phyloP scores from a whole-genome alignment of 2,329 filamentous ascomycete genomes.

The Trichoderma aggressivum region DNA sequence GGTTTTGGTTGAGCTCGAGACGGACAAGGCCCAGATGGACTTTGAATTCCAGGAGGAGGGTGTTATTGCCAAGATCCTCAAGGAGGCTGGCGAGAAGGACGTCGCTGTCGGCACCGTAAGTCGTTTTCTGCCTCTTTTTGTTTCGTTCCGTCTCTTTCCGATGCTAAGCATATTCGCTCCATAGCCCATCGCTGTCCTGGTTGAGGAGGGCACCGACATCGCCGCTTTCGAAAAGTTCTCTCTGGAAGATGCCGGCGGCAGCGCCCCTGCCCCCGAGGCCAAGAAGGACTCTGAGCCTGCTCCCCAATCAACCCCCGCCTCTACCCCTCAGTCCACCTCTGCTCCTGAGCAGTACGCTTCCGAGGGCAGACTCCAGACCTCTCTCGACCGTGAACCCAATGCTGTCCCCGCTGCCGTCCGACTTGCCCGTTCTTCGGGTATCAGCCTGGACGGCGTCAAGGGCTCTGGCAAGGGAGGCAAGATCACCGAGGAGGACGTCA shows the following conservation, averaged over 20 bases:
- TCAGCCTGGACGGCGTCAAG: constrained; percentile 75
- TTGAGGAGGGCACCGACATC: constrained; percentile 87
- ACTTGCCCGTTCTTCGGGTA: constrained; percentile 79
- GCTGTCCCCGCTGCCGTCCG: constrained; percentile 72
- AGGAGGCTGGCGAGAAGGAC: constrained; percentile 91
- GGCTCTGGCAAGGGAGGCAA: constrained; percentile 81
- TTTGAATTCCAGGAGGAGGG: constrained; percentile 99
- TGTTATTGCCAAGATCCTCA: constrained; percentile 89
- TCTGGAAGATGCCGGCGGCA: constrained; percentile 85
- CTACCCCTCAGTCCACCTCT: constrained; percentile 39
- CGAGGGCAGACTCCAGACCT: constrained; percentile 74
- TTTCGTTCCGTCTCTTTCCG: not conserved
- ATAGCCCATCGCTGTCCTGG: constrained; percentile 91
- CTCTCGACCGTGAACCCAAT: constrained; percentile 77
- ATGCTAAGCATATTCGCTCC: constrained; percentile 10
- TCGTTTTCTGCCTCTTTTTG: constrained; percentile 28
- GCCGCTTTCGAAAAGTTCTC: constrained; percentile 86
- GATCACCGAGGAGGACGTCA: constrained; percentile 89
- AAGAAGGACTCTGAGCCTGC: constrained; percentile 66
- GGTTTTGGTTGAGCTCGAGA: constrained; percentile 97
- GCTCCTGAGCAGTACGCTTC: constrained; percentile 69
- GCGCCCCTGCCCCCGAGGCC: constrained; percentile 60
- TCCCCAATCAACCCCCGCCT: constrained; percentile 54
- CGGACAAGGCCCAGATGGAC: constrained; percentile 99
- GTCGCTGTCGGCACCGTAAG: constrained; percentile 90